Base-by-base conservation (phyloP, 495 filamentous ascomycete species). In the Xylaria bambusicola region DNA sequence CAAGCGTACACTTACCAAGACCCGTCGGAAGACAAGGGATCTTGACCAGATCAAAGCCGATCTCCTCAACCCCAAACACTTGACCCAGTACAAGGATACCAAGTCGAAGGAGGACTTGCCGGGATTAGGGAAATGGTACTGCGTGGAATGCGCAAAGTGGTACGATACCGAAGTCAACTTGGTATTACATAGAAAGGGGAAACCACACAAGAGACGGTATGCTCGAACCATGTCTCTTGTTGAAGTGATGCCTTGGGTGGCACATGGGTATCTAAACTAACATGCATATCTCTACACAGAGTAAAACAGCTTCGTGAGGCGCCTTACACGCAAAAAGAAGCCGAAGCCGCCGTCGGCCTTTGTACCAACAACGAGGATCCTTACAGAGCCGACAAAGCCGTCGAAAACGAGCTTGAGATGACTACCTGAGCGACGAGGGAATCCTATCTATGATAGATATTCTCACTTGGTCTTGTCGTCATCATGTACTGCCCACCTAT, bases 131-230 rank as follows among this genome's bases (percentile, higher is more conserved):
- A 76, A 80, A 66, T 87, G 83, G 62, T 97, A 96, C 71, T 98
- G 93, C 71, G 79, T 88, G n/a, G 90, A 96, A 75, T 98, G 93
- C 68, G 86, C 92, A 38, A 97, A 96, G 77, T 97, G 89, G 87
- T 97, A 93, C 71, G 94, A 97, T 74, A 88, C 85, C 53, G 91
- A 95, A 50, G 74, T 84, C 64, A 94, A 87, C 66, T 76, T 96
- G 59, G 79, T 84, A 26, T 75, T 81, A 26, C 94, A 98, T 72
- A 78, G 75, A 33, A 91, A 88, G 74, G 92, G 93, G 57, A 98
- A 96, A 77, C 87, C 86, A 38, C 93, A 98, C 73, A 97, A 92
- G 82, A 82, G 90, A 77, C 87, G 88, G 93, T 96, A 67, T 61
- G 80, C 26, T 42, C 27, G 27, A 17, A 8, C 6, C 31, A 60